These are phyloP conservation scores for Saraca asoca DNA, from an alignment of 331 rosid species.

Conservation along the genomic window DNA sequence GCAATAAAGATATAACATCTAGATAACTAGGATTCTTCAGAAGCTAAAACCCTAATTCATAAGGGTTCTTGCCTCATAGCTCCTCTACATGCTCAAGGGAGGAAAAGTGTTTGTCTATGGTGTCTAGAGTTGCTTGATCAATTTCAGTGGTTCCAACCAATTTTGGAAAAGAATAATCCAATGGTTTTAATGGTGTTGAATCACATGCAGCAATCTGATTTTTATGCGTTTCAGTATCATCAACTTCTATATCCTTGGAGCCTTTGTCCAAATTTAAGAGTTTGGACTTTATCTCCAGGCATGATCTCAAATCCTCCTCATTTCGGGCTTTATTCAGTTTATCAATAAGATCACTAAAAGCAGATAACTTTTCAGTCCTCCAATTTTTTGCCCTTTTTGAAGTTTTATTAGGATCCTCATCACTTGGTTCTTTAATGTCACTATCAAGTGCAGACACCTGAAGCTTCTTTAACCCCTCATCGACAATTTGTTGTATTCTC, in stretches of 20 bases:
- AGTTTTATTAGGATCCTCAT: conserved; percentile 49
- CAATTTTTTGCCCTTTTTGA: conserved; percentile 42
- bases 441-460: conserved; percentile 44
- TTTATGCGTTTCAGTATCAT: conserved; percentile 37
- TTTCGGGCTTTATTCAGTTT: conserved; percentile 82
- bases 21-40: conserved; percentile 14
- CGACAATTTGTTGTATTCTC: conserved; percentile 66
- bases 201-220: conserved; percentile 45
- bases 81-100: conserved; percentile 60
- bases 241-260: conserved; percentile 37
- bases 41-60: conserved; percentile 6
- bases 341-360: conserved; percentile 68
- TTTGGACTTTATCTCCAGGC: conserved; percentile 65
- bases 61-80: conserved; percentile 48
- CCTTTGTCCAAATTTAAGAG: conserved; percentile 49
- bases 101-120: conserved; percentile 67
- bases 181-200: conserved; percentile 42
- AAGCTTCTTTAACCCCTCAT: conserved; percentile 67
- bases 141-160: conserved; percentile 44
- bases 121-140: conserved; percentile 64
- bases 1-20: conserved; percentile 25
- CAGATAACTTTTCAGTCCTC: conserved; percentile 54
- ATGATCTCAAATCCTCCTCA: conserved; percentile 82
- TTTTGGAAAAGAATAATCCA: conserved; percentile 50
- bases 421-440: conserved; percentile 39